Evolutionary conservation across 345 rosid genomes (phyloP), one percentile per base, ranked within the genome.

Genomic region (Acer saccharum): DNA sequence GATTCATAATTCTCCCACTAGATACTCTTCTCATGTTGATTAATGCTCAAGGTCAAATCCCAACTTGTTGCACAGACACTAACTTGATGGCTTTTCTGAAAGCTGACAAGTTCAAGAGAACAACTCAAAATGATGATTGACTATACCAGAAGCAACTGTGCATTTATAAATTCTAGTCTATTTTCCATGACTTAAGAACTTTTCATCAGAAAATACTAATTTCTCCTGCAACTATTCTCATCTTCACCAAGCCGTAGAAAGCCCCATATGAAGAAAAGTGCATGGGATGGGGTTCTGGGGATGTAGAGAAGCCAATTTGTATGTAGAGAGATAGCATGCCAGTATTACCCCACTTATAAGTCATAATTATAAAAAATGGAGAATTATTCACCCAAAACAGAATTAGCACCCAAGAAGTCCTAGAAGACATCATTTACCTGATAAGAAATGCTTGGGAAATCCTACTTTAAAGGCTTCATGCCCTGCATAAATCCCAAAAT

Each of bases 381-480:
- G 52, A 65, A 52, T 10, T 46, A 58, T 29, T 60, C 20, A 54
- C 66, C 66, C 61, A 41, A 29, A 20, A 71, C 7, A 50, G 7
- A 48, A 69, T 46, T 52, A 63, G 48, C 50, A 43, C 12, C 82
- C 10, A 18, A 17, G 64, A 62, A 35, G 60, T 73, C 78, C 64
- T 20, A 60, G 21, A 60, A 60, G 64, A 60, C 64, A 20, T 60
- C 27, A 21, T 21, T 9, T 60, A 21, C 27, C n/a, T 2, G 64
- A 21, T 8, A 60, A 20, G 27, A 60, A 60, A 60, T 39, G 20
- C 11, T 77, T 3, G 17, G 3, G 71, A 65, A 43, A 58, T 71
- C 78, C 87, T 90, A 92, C 85, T 85, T 92, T 75, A 94, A 87
- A 76, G 95, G 91, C 91, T 94, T 94, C 89, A 94, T 65, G 39